These are phyloP conservation scores for Galerina marginata DNA, from an alignment of 768 basidiomycete species.

Conservation along the genomic window DNA sequence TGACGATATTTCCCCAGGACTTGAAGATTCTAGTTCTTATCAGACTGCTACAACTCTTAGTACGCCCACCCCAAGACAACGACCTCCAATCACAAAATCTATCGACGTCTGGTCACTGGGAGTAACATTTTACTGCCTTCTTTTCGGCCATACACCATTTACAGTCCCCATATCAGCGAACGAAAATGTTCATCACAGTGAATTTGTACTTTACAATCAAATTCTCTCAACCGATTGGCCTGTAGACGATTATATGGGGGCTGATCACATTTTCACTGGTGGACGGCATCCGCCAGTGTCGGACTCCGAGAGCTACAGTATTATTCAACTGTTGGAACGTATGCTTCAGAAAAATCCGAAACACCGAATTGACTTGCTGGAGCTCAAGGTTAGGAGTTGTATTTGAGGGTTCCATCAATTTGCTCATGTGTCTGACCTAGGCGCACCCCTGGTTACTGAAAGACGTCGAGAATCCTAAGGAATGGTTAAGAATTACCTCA, in stretches of 20 bases:
- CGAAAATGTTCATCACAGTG: conserved; percentile 40
- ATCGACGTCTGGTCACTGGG: conserved; percentile 54
- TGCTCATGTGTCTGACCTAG: conserved; percentile 22
- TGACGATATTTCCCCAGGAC: conserved; percentile 22
- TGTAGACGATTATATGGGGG: conserved; percentile 43
- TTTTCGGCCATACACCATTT: conserved; percentile 53
- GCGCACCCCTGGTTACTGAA: conserved; percentile 44
- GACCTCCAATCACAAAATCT: conserved; percentile 49
- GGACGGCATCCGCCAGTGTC: conserved; percentile 38
- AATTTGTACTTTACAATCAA: conserved; percentile 44
- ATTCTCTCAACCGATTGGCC: conserved; percentile 49
- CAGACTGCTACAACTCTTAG: conserved; percentile 20
- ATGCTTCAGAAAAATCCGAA: conserved; percentile 48
- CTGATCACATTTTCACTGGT: conserved; percentile 38
- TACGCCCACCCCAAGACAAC: conserved; percentile 25
- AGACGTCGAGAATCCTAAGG: conserved; percentile 37
- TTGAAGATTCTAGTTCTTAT: neutral
- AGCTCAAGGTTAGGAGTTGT: conserved; percentile 37
- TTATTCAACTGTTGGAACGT: conserved; percentile 41
- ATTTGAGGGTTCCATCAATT: neutral
- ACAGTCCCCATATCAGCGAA: conserved; percentile 38
- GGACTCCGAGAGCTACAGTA: conserved; percentile 32
- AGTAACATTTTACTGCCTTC: conserved; percentile 51
- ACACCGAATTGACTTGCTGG: conserved; percentile 33
- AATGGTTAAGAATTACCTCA: conserved; percentile 43